Evolutionary conservation across 176 grass and related monocot species (phyloP).

Genomic region (Typha latifolia): DNA sequence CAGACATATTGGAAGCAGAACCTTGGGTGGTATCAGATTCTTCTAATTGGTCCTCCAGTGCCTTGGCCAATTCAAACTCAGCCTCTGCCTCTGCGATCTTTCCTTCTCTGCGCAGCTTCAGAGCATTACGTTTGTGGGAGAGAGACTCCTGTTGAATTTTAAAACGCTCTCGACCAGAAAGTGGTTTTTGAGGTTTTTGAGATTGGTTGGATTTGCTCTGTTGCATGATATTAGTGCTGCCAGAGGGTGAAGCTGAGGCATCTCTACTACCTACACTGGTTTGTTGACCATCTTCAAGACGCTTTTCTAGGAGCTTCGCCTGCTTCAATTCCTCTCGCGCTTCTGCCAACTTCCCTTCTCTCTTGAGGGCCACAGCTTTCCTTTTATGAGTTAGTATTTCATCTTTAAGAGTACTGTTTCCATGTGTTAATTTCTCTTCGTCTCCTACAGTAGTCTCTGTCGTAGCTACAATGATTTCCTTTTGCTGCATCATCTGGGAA

Average conservation of each 20-base stretch:
- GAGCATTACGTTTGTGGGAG: slow-evolving; percentile 74
- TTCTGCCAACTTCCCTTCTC: slow-evolving; percentile 79
- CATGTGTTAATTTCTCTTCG: slow-evolving; percentile 18
- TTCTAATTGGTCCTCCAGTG: slow-evolving; percentile 77
- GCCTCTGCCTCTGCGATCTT: slow-evolving; percentile 66
- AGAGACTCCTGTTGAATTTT: slow-evolving; percentile 91
- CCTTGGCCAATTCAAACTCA: slow-evolving; percentile 79
- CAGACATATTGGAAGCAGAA: slow-evolving; percentile 5
- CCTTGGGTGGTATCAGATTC: slow-evolving; percentile 34
- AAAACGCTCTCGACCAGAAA: slow-evolving; percentile 65
- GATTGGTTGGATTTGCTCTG: slow-evolving; percentile 30
- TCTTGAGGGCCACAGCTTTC: slow-evolving; percentile 73
- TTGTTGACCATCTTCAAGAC: slow-evolving; percentile 38
- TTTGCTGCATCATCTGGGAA: not conserved
- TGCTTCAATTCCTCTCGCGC: slow-evolving; percentile 78
- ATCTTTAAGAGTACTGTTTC: slow-evolving; percentile 40
- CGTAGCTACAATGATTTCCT: not conserved
- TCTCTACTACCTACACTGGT: not conserved
- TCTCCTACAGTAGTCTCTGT: not conserved
- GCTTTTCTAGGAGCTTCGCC: slow-evolving; percentile 69
- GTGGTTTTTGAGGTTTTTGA: slow-evolving; percentile 52
- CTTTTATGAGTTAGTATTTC: slow-evolving; percentile 75
- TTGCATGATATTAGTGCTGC: slow-evolving; percentile 16
- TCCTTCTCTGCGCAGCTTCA: slow-evolving; percentile 83
- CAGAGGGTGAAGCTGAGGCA: slow-evolving; percentile 16